Base-by-base conservation (phyloP, 2,329 filamentous ascomycete genomes). In the Alternaria rosae region DNA sequence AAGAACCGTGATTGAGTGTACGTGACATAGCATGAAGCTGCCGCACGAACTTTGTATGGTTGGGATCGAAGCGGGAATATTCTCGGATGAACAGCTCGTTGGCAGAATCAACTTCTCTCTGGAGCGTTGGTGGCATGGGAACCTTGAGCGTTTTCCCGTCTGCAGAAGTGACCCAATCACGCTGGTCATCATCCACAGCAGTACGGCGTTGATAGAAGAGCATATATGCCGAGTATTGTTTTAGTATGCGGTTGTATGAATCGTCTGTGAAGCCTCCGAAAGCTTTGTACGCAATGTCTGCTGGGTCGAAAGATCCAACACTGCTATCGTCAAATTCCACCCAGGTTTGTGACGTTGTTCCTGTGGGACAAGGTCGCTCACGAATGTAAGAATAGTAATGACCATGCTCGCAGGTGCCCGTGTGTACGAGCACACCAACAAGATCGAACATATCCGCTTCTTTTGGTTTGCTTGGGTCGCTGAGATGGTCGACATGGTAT, bases 311-410 rank as follows among this genome's bases (percentile, higher is more conserved):
- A 2, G 84, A 80, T 17, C 84, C 88, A 23, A 97, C 94, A 52
- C 87, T 84, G n/a, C 93, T 90, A 76, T 99, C 95, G 70, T 99
- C 98, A 79, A 97, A 97, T 74, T 97, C 92, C 10, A 97, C 85
- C 95, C 95, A 99, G 6, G 82, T 82, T 26, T 69, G 59, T 54
- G 79, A 79, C 56, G 71, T 81, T 11, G 82, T 81, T 5, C 77
- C 76, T 32, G 81, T 77, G 20, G 85, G 80, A 15, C 81, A 84
- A 20, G 92, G 88, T 17, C 93, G 87, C 77, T 97, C 91, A 55
- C 93, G 91, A 66, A 96, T 93, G 76, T 93, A 98, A 0, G 94
- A 98, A 80, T 97, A 98, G 80, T 99, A 99, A 78, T 99, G 95
- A 0, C 95, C 95, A 26, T 93, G 94, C 75, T 97, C 93, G 12